Evolutionary conservation across 2,329 filamentous ascomycete genomes (phyloP), one percentile per base, ranked within the genome.

Genomic region (Nemania bipapillata): DNA sequence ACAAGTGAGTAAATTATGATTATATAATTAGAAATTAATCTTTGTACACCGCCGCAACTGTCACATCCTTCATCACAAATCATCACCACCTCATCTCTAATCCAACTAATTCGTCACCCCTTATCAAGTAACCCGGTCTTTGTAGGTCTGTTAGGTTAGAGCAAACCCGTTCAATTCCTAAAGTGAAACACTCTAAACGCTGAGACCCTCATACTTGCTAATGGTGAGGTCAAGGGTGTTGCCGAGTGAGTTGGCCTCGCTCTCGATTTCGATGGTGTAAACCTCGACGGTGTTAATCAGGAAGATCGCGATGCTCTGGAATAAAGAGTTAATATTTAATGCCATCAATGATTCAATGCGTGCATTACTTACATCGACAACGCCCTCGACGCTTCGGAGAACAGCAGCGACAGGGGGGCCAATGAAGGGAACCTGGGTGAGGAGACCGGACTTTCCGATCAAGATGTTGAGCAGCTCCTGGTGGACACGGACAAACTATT

Each of bases 381-480:
- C 63, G 17, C 37, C 22, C 56, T 71, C 69, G 8, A 65, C 57
- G 3, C 5, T 4, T 40, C 69, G 66, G 40, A 71, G 66, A 17
- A 56, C 63, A 9, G 63, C 11, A 22, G 66, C 66, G n/a, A 71
- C 57, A 20, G 69, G 69, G 6, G 47, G 59, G 6, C 63, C 66
- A 3, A 71, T 15, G 40, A 69, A 1, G 11, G 69, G 69, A 30
- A 71, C 15, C 12, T 49, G 35, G 37, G 53, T 24, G 12, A 70
- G 28, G 12, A 69, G 20, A 6, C 59, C 63, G n/a, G 63, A 55
- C 53, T 71, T 71, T 26, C 55, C 69, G 26, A 69, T 66, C 52
- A 71, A 7, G 60, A 69, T 67, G 63, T 69, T 69, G 30, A 71
- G 63, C 3, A 71, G 53, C 6, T 30, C 56, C 53, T 69, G 59